phyloP scores from a whole-genome alignment of 2,329 filamentous ascomycete species.

The Orbilia blumenaviensis region DNA sequence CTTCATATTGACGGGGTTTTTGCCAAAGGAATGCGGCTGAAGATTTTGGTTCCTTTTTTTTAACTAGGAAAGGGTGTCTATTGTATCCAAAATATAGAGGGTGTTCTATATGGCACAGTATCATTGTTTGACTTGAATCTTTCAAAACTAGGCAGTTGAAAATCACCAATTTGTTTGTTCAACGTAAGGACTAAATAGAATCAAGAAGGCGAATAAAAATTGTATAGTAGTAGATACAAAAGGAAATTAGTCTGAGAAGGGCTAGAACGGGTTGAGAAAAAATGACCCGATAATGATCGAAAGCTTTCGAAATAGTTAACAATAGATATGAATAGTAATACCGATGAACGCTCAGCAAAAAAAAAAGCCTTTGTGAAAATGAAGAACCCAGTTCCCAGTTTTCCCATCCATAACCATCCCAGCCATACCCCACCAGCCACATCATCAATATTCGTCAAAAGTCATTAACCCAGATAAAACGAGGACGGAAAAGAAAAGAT shows the following conservation, averaged over 20 bases:
- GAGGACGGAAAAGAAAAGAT: conserved; percentile 4
- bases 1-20: not conserved
- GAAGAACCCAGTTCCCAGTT: conserved; percentile 13
- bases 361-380: conserved; percentile 7
- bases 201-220: not conserved
- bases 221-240: not conserved
- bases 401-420: conserved; percentile 11
- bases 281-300: too few species aligned
- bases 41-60: too few species aligned
- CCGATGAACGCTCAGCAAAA: conserved; percentile 8
- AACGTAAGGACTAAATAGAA: not conserved
- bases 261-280: not conserved
- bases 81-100: too few species aligned
- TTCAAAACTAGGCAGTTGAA: not conserved
- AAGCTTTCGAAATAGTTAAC: not conserved
- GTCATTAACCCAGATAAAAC: conserved; percentile 1
- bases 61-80: too few species aligned
- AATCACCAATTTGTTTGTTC: not conserved
- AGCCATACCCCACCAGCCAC: conserved; percentile 26
- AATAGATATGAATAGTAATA: not conserved
- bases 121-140: not conserved
- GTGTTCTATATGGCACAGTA: not conserved
- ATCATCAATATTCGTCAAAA: conserved; percentile 23
- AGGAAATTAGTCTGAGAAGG: conserved; percentile 19
- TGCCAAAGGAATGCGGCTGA: conserved; percentile 8